phyloP scores from a whole-genome alignment of 495 filamentous ascomycete species.

The Aspergillus coremiiformis region DNA sequence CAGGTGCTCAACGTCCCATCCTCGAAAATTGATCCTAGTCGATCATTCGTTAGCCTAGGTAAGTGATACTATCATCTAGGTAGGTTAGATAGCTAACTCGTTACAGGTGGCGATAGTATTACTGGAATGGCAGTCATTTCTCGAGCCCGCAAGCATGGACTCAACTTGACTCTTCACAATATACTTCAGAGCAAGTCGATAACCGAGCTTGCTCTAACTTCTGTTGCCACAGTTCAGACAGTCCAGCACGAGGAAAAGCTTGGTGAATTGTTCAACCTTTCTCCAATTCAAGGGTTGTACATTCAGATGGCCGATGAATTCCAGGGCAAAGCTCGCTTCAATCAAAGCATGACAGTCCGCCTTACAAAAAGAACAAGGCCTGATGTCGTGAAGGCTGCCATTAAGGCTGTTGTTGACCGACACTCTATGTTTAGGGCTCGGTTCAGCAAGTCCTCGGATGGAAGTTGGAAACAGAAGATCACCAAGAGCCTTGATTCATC shows the following conservation, averaged over 20 bases:
- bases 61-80: slow-evolving; percentile 15
- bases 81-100: slow-evolving; percentile 16
- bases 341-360: slow-evolving; percentile 60
- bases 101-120: slow-evolving; percentile 41
- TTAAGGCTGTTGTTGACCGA: slow-evolving; percentile 50
- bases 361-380: slow-evolving; percentile 42
- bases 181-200: slow-evolving; percentile 33
- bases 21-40: slow-evolving; percentile 31
- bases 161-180: slow-evolving; percentile 30
- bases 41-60: slow-evolving; percentile 41
- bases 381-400: slow-evolving; percentile 45
- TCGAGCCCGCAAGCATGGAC: slow-evolving; percentile 30
- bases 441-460: slow-evolving; percentile 35
- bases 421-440: slow-evolving; percentile 67
- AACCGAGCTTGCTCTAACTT: slow-evolving; percentile 27
- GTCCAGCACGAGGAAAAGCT: slow-evolving; percentile 25
- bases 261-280: slow-evolving; percentile 46
- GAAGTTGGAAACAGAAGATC: slow-evolving; percentile 39
- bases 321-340: slow-evolving; percentile 51
- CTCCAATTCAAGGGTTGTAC: slow-evolving; percentile 40
- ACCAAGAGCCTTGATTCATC: slow-evolving; percentile 34
- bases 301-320: slow-evolving; percentile 40
- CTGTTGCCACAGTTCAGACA: slow-evolving; percentile 16
- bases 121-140: slow-evolving; percentile 37
- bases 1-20: slow-evolving; percentile 42